Conservation (phyloP, 768 basidiomycete species). For the Sporobolomyces roseus region DNA sequence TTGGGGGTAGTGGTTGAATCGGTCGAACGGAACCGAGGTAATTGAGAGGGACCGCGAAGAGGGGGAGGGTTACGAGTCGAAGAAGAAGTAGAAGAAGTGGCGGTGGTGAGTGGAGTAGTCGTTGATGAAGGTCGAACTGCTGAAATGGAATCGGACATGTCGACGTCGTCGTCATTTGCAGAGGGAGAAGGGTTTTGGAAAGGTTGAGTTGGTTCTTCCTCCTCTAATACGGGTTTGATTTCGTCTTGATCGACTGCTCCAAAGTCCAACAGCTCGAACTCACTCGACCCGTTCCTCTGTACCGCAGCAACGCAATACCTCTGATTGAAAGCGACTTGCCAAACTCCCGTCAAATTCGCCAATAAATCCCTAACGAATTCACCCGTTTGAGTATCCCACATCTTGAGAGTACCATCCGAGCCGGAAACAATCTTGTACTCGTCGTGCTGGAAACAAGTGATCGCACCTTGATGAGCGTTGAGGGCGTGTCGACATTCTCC, state of each 20-base stretch:
- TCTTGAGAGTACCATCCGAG: slow-evolving; percentile 91
- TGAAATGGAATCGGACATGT: background rate
- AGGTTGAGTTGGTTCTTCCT: background rate
- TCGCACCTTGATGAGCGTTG: slow-evolving; percentile 90
- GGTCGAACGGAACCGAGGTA: background rate
- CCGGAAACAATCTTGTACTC: slow-evolving; percentile 95
- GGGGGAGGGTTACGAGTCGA: background rate
- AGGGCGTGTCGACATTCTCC: slow-evolving; percentile 76
- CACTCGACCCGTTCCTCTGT: slow-evolving; percentile 48
- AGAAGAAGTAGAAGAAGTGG: background rate
- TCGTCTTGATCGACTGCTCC: slow-evolving; percentile 24
- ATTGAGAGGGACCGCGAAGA: background rate
- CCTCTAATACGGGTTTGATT: slow-evolving; percentile 1
- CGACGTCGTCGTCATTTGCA: background rate
- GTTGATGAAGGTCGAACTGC: no score
- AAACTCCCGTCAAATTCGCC: slow-evolving; percentile 87
- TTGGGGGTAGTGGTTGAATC: background rate
- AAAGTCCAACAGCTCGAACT: slow-evolving; percentile 51
- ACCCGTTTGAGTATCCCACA: slow-evolving; percentile 93
- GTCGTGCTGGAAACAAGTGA: slow-evolving; percentile 92
- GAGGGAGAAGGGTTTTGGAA: background rate
- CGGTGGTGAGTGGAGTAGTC: background rate
- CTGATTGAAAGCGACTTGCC: slow-evolving; percentile 95
- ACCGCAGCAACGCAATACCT: slow-evolving; percentile 86
- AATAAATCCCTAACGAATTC: slow-evolving; percentile 79